Conservation (phyloP, 441 rosid genomes). For the Gossypium laxum region DNA sequence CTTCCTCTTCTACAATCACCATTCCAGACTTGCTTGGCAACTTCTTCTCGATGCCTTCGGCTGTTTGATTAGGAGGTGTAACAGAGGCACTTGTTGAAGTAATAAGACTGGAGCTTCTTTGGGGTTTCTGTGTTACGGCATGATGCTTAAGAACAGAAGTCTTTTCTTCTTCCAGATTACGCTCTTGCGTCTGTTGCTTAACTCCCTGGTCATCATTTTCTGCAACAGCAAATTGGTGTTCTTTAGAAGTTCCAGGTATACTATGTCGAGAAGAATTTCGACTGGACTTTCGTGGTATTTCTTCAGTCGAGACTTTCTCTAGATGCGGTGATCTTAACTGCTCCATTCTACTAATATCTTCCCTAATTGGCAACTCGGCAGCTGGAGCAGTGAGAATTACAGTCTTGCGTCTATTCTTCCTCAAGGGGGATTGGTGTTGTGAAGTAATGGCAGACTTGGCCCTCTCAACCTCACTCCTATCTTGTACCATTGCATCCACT, state of each 20-base stretch:
- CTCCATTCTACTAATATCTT: background rate
- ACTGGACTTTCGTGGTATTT: conserved; percentile 14
- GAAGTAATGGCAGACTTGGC: background rate
- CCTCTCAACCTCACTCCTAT: background rate
- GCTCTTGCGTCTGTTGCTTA: conserved; percentile 12
- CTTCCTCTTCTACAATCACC: conserved; percentile 1
- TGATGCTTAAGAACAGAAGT: background rate
- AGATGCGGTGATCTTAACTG: background rate
- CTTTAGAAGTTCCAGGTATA: background rate
- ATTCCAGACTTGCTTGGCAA: conserved; percentile 14
- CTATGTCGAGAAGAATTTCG: conserved; percentile 10
- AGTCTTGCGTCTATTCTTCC: conserved; percentile 22
- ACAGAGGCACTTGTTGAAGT: background rate
- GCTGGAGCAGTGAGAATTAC: conserved; percentile 5
- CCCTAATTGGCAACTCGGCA: background rate
- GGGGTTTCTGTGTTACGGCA: background rate
- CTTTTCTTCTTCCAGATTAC: conserved; percentile 7
- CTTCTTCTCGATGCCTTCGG: conserved; percentile 20
- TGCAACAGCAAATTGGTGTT: conserved; percentile 7
- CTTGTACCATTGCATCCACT: background rate
- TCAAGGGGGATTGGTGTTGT: background rate
- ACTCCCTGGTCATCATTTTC: background rate
- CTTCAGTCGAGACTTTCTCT: background rate
- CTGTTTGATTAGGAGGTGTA: conserved; percentile 5
- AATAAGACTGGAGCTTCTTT: conserved; percentile 17